These are phyloP conservation scores for Colletotrichum cereale DNA, from an alignment of 2,329 filamentous ascomycete species.

Conservation along the genomic window DNA sequence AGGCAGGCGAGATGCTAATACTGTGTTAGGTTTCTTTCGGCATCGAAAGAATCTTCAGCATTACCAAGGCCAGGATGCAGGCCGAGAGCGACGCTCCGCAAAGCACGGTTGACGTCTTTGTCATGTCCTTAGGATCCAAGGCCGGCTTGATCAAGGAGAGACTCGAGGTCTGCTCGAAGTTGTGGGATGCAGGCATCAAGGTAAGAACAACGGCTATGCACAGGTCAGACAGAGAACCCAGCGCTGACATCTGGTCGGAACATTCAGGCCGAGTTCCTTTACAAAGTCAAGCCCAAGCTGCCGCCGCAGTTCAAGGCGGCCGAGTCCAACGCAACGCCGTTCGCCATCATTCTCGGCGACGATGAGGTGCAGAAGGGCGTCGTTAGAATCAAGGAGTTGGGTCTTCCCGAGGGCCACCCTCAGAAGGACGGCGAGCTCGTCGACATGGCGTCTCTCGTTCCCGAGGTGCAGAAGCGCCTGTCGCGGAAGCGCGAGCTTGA, in stretches of 20 bases:
- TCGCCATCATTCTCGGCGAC: conserved; percentile 90
- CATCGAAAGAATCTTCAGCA: conserved; percentile 92
- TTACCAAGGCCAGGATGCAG: conserved; percentile 82
- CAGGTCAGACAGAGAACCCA: background rate
- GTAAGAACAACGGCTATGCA: conserved; percentile 50
- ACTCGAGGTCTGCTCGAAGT: conserved; percentile 79
- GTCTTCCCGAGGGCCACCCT: conserved; percentile 83
- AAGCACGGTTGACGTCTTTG: conserved; percentile 85
- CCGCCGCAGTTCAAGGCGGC: conserved; percentile 92
- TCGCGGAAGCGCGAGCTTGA: conserved; percentile 59
- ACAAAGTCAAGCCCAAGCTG: conserved; percentile 92
- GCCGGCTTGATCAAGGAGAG: conserved; percentile 85
- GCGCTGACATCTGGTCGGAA: background rate
- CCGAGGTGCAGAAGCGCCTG: conserved; percentile 68
- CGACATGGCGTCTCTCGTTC: conserved; percentile 70
- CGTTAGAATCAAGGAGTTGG: conserved; percentile 85
- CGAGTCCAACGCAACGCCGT: conserved; percentile 82
- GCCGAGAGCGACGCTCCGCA: conserved; percentile 64
- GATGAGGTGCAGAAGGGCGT: conserved; percentile 88
- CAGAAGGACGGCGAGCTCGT: conserved; percentile 91
- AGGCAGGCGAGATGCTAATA: conserved; percentile 48
- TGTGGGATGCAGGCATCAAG: conserved; percentile 93
- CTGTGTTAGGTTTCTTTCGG: conserved; percentile 81
- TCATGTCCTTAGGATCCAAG: conserved; percentile 95
- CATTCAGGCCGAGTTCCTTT: conserved; percentile 82